Evolutionary conservation across 1,139 yeast genomes (phyloP).

Genomic region (Candida pseudoviswanathii): DNA sequence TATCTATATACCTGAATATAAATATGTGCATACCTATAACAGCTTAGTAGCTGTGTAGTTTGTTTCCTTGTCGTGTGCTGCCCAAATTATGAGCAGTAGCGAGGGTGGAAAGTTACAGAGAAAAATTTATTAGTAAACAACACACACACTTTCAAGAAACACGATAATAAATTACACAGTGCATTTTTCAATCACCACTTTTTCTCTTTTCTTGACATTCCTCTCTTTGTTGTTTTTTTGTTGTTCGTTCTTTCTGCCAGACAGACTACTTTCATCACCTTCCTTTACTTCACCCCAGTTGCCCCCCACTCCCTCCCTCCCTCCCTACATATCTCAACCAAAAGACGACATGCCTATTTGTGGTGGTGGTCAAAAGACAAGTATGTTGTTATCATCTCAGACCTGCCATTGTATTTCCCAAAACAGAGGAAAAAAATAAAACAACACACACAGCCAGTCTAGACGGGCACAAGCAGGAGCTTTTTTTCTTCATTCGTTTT

Average conservation of each 20-base stretch:
- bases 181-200: no score
- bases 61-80: no score
- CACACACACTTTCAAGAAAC: no score
- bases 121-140: conserved; percentile 2
- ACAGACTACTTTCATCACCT: no score
- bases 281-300: not conserved
- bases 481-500: no score
- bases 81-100: no score
- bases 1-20: not conserved
- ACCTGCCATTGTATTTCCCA: conserved; percentile 2
- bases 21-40: not conserved
- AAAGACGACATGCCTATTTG: conserved; percentile 61
- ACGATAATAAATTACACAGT: not conserved
- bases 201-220: no score
- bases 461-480: no score
- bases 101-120: conserved; percentile 1
- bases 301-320: not conserved
- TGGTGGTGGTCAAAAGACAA: conserved; percentile 67
- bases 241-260: no score
- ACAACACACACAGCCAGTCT: no score
- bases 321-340: not conserved
- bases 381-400: conserved; percentile 40
- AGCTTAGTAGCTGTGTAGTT: conserved; percentile 4
- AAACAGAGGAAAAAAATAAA: not conserved
- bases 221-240: no score